Evolutionary conservation across 345 rosid species (phyloP).

Genomic region (Trapa bicornis): DNA sequence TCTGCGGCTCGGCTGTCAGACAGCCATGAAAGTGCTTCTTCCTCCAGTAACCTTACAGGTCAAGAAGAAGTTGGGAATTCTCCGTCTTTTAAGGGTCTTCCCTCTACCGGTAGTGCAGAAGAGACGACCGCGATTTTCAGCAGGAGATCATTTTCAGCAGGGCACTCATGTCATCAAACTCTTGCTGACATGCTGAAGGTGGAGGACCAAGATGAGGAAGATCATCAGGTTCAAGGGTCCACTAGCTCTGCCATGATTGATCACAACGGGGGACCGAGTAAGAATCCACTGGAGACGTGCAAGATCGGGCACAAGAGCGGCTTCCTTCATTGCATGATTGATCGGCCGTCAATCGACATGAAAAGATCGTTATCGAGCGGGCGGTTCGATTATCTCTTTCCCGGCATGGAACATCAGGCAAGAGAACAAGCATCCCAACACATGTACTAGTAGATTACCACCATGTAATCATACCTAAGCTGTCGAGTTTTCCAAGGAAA

Average conservation of each 20-base stretch:
- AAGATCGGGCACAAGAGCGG: constrained; percentile 20
- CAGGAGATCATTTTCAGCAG: constrained; percentile 11
- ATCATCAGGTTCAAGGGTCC: not conserved
- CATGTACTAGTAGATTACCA: no score
- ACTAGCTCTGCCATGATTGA: not conserved
- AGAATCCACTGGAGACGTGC: constrained; percentile 15
- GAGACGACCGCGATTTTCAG: not conserved
- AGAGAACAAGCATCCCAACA: not conserved
- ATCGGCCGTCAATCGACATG: constrained; percentile 12
- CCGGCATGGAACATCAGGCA: no score
- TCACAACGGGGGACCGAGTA: constrained; percentile 17
- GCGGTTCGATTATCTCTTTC: constrained; percentile 33
- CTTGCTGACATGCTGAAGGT: constrained; percentile 28
- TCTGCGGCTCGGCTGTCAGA: not conserved
- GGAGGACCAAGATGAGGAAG: constrained; percentile 19
- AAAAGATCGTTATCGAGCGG: constrained; percentile 63
- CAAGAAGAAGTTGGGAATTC: constrained; percentile 8
- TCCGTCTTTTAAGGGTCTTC: constrained; percentile 10
- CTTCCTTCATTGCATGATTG: constrained; percentile 11
- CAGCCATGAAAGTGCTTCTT: not conserved
- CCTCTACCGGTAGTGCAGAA: not conserved
- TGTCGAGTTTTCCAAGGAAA: no score
- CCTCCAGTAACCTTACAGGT: not conserved
- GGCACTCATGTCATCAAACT: constrained; percentile 18
- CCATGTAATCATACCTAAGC: no score